Percentiles rank a stretch among this genome's conserved stretches.
Conservation (phyloP, 1,284 basidiomycete species). For the Sanghuangporus weigelae region DNA sequence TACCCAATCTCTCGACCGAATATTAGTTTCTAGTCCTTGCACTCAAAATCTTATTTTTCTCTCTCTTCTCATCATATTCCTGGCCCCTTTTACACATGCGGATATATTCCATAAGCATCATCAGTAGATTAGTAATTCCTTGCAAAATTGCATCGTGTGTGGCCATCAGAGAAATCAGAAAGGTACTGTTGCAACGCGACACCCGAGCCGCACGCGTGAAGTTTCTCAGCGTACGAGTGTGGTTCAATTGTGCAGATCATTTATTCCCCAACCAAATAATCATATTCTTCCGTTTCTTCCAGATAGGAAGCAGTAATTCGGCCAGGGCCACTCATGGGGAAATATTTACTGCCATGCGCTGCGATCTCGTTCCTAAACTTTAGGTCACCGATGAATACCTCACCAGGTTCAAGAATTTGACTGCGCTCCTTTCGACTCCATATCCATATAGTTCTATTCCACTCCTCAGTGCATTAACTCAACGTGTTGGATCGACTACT, state of each 20-base stretch:
- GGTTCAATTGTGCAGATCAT: neutral
- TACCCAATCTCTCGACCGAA: neutral
- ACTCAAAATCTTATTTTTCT: conserved; percentile 1
- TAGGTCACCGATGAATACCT: neutral
- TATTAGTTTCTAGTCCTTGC: neutral
- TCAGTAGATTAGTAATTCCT: neutral
- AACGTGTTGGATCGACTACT: neutral
- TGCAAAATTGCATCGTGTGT: neutral
- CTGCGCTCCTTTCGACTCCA: neutral
- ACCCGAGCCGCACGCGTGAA: neutral
- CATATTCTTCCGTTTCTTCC: neutral
- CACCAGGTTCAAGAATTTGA: neutral
- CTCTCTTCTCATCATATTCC: neutral
- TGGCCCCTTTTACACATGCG: neutral
- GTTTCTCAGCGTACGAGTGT: neutral
- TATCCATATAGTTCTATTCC: neutral
- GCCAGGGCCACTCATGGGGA: neutral
- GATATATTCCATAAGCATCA: neutral
- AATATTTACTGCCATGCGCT: neutral
- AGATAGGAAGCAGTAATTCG: neutral
- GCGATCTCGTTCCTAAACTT: neutral
- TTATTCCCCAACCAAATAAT: neutral
- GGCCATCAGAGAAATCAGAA: neutral
- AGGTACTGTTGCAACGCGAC: neutral
- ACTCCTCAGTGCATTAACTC: neutral